Evolutionary conservation across 2,329 filamentous ascomycete genomes (phyloP), one percentile per base, ranked within the genome.

Genomic region (Hymenoscyphus linearis): DNA sequence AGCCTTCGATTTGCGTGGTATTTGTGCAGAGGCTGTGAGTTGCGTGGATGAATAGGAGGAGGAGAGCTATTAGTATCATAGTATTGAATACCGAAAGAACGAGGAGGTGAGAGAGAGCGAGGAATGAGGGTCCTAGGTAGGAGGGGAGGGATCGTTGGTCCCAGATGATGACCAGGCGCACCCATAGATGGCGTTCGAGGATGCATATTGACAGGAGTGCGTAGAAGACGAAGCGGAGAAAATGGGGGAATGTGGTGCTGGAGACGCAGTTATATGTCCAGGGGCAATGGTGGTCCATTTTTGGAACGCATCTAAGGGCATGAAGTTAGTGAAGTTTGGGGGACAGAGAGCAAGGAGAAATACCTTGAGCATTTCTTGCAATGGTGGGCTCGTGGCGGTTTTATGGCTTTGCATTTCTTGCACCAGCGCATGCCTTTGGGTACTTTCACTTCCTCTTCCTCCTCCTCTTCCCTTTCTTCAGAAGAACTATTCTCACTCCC

Each of bases 211-310:
- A 85, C 1, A 87, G 79, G 14, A 82, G 62, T 27, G 88, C 80
- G 72, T 85, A 93, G 65, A 85, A 72, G 52, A 95, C 79, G 76
- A 95, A 93, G 68, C 90, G 89, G 54, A 92, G 66, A 74, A 95
- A 95, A 76, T 93, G 87, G 7, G 91, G 90, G 69, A 92, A 90
- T 0, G 89, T 93, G 63, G 86, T 87, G 74, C 92, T 83, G 13
- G 89, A 92, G 58, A 95, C 89, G 77, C 91, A 96, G 75, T 93
- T 93, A 63, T 77, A 79, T 3, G 89, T 93, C 90, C 90, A 95
- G 2, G 90, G 89, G 71, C 90, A 95, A 76, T 96, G 90, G 76
- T 92, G 89, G 76, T 93, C 89, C 89, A 93, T 93, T 75, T 85
- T 88, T 40, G 88, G 87, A 55, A 92, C 83, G 74, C 89, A 92